Conservation (phyloP, 345 rosid species). For the Hibiscus trionum region DNA sequence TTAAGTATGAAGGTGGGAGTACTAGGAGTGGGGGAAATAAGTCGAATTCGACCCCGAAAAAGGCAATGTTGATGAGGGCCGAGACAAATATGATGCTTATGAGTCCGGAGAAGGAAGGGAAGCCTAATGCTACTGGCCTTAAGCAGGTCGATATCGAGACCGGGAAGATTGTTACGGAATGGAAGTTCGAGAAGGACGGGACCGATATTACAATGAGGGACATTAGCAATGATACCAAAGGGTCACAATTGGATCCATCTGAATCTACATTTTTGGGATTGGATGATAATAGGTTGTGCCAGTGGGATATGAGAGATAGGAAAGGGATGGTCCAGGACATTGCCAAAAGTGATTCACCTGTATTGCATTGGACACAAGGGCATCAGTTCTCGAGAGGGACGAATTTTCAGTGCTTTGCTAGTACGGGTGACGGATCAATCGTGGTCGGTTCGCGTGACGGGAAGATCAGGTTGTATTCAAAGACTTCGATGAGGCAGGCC, state of each 20-base stretch:
- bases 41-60: conserved; percentile 49
- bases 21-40: conserved; percentile 20
- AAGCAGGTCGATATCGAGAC: conserved; percentile 83
- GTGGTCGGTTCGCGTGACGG: conserved; percentile 90
- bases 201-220: conserved; percentile 82
- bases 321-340: conserved; percentile 76
- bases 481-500: conserved; percentile 83
- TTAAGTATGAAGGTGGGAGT: conserved; percentile 44
- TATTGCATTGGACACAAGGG: conserved; percentile 84
- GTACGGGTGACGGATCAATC: conserved; percentile 84
- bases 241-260: conserved; percentile 88
- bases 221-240: conserved; percentile 73
- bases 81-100: conserved; percentile 96
- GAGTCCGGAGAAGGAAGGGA: conserved; percentile 77
- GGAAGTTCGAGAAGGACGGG: conserved; percentile 92
- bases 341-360: conserved; percentile 45
- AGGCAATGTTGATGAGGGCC: conserved; percentile 85
- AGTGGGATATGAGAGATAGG: conserved; percentile 94
- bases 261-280: conserved; percentile 87
- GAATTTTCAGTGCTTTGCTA: conserved; percentile 92
- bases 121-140: conserved; percentile 56
- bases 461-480: conserved; percentile 84
- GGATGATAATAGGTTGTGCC: conserved; percentile 90
- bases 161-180: conserved; percentile 78
- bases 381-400: conserved; percentile 95